Conservation (phyloP, 768 basidiomycete genomes). For the Suillus cothurnatus region DNA sequence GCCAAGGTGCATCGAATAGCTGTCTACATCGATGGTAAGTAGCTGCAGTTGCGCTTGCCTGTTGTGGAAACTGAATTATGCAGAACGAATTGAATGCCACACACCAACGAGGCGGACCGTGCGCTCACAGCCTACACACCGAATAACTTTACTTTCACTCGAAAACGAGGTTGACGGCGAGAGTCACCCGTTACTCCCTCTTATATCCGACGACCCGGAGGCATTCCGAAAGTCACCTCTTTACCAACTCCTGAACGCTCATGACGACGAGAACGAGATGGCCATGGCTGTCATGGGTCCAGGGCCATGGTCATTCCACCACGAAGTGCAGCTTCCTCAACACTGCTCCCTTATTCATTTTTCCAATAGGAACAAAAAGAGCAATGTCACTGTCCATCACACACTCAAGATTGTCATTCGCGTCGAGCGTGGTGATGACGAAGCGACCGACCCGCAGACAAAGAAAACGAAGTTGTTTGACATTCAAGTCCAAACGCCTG, state of each 20-base stretch:
- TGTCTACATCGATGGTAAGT: conserved; percentile 76
- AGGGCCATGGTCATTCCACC: conserved; percentile 87
- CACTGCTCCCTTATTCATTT: conserved; percentile 66
- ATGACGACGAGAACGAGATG: conserved; percentile 55
- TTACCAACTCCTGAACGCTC: conserved; percentile 46
- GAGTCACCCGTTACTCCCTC: conserved; percentile 71
- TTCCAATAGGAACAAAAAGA: conserved; percentile 76
- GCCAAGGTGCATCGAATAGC: conserved; percentile 78
- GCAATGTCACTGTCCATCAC: conserved; percentile 76
- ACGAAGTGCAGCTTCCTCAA: conserved; percentile 66
- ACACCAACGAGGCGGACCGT: conserved; percentile 66
- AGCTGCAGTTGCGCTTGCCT: neutral
- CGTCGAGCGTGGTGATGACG: conserved; percentile 77
- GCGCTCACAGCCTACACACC: conserved; percentile 65
- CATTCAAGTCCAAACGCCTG: conserved; percentile 83
- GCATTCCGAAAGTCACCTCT: conserved; percentile 71
- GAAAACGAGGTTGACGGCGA: conserved; percentile 52
- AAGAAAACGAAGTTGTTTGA: conserved; percentile 84
- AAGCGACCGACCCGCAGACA: conserved; percentile 60
- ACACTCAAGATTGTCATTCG: conserved; percentile 79
- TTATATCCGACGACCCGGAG: conserved; percentile 67
- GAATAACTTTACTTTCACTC: conserved; percentile 64
- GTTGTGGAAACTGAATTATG: neutral
- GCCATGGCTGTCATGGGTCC: conserved; percentile 68
- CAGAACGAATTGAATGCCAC: conserved; percentile 84